These are phyloP conservation scores for Pseudozyma thailandica DNA, from an alignment of 1,284 basidiomycete genomes.

Conservation along the genomic window DNA sequence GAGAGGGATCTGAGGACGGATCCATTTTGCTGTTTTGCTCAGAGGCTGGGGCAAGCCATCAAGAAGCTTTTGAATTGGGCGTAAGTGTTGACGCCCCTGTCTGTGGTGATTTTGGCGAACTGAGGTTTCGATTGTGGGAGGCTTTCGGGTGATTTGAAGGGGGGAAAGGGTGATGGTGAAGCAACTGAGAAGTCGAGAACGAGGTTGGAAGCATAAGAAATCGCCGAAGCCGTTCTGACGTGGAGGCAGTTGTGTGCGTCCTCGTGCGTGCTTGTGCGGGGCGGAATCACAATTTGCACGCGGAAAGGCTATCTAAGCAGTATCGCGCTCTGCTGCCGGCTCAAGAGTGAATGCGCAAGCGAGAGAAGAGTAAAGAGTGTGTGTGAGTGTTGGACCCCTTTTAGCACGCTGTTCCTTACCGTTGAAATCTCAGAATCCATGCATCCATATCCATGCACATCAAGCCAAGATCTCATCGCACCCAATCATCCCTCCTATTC, in stretches of 20 bases:
- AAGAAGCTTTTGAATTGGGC: neutral
- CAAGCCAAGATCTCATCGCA: neutral
- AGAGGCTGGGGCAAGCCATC: neutral
- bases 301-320: conserved; percentile 9
- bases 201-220: neutral
- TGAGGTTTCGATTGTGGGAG: neutral
- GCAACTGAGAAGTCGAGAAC: conserved; percentile 2
- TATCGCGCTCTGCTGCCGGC: neutral
- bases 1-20: conserved; percentile 23
- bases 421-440: too few species aligned
- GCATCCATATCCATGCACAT: neutral
- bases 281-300: conserved; percentile 7
- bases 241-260: too few species aligned
- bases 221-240: conserved; percentile 11
- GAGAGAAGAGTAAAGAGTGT: too few species aligned
- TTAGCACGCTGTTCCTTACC: conserved; percentile 1
- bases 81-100: too few species aligned
- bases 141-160: too few species aligned
- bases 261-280: neutral
- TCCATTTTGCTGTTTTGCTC: conserved; percentile 7
- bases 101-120: neutral
- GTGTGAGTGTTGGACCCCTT: conserved; percentile 5
- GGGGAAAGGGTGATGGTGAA: neutral
- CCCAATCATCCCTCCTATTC: too few species aligned
- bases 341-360: too few species aligned